phyloP scores from a whole-genome alignment of 768 basidiomycete species.

The Daedaleopsis sinensis region DNA sequence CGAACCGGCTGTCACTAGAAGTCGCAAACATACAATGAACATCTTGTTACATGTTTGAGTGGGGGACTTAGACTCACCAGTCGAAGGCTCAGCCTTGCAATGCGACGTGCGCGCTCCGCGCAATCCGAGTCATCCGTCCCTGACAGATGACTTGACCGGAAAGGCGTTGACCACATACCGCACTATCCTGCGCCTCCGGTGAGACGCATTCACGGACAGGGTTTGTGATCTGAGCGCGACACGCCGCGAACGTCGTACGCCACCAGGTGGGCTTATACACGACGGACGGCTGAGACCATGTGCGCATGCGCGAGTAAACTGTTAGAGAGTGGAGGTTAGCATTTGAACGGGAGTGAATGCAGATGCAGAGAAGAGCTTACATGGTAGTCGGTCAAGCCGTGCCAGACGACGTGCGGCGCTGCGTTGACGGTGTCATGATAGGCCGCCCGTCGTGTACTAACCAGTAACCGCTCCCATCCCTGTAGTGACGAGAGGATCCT shows the following conservation, averaged over 20 bases:
- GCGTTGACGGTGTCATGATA: not conserved
- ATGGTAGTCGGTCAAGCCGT: too few relatives aligned
- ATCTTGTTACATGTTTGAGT: too few relatives aligned
- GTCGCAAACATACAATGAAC: too few relatives aligned
- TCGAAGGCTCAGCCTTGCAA: not conserved
- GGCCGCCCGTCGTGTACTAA: too few relatives aligned
- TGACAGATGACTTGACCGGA: not conserved
- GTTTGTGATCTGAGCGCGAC: not conserved
- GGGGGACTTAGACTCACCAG: too few relatives aligned
- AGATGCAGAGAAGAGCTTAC: too few relatives aligned
- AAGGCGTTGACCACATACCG: not conserved
- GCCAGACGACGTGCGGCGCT: too few relatives aligned
- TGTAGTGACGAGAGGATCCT: too few relatives aligned
- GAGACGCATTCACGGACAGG: not conserved
- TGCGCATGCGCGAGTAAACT: not conserved
- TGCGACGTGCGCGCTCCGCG: not conserved
- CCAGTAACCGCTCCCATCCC: not conserved
- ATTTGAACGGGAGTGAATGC: too few relatives aligned
- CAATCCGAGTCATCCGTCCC: not conserved
- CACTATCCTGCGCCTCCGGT: not conserved
- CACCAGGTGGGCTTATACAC: not conserved
- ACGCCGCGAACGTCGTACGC: not conserved
- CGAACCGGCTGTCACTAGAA: too few relatives aligned
- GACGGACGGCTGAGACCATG: not conserved
- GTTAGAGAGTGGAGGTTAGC: not conserved